Conservation (phyloP, 2,329 filamentous ascomycete species). For the Cladobotryum mycophilum region DNA sequence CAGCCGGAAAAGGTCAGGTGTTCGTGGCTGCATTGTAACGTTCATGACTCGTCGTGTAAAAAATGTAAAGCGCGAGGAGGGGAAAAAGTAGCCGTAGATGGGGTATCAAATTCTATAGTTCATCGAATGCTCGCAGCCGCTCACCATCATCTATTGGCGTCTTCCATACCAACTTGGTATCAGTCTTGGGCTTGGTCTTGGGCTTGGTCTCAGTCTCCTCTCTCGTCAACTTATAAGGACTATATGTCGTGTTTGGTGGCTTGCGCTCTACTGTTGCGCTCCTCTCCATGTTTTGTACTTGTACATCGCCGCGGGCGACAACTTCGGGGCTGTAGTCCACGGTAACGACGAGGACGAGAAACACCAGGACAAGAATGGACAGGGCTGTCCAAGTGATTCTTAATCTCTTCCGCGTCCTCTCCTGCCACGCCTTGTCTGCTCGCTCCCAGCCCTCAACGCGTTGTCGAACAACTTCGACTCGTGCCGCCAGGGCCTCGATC, state of each 20-base stretch:
- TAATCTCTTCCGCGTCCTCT: conserved; percentile 57
- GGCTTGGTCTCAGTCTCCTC: conserved; percentile 17
- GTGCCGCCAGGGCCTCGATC: conserved; percentile 52
- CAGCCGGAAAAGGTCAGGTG: too few species aligned
- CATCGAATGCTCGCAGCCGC: conserved; percentile 39
- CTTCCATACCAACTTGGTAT: conserved; percentile 21
- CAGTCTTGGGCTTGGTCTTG: conserved; percentile 17
- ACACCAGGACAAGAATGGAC: conserved; percentile 40
- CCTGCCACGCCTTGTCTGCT: conserved; percentile 61
- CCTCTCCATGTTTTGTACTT: neutral
- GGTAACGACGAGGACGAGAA: conserved; percentile 38
- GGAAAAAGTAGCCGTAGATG: neutral
- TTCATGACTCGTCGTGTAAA: neutral
- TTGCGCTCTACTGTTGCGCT: neutral
- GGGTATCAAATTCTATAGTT: conserved; percentile 29
- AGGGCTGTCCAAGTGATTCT: conserved; percentile 58
- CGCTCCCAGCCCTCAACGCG: conserved; percentile 63
- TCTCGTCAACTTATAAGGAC: conserved; percentile 12
- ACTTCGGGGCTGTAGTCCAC: conserved; percentile 18
- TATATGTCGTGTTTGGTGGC: conserved; percentile 11
- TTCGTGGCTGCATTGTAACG: too few species aligned
- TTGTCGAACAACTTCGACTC: conserved; percentile 58
- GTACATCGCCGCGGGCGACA: conserved; percentile 3
- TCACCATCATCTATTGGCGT: conserved; percentile 27
- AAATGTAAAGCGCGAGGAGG: neutral